phyloP scores from a whole-genome alignment of 768 basidiomycete species.

The Bullera alba region DNA sequence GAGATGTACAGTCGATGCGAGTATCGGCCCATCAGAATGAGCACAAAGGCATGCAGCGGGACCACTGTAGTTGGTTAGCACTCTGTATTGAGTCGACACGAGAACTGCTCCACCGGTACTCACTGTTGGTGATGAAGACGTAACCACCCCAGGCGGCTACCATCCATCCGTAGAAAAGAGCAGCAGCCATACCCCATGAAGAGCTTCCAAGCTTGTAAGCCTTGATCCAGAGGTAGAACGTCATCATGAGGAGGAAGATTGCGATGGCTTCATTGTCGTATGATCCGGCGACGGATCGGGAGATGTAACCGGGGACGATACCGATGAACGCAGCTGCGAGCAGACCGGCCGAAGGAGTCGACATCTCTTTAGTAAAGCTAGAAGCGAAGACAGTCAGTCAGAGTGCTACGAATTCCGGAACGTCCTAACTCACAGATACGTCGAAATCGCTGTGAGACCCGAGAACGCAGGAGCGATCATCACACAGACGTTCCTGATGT shows the following conservation, averaged over 20 bases:
- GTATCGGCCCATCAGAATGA: slow-evolving; percentile 93
- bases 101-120: slow-evolving; percentile 8
- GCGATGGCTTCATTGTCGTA: slow-evolving; percentile 99
- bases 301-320: slow-evolving; percentile 94
- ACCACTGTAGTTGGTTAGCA: slow-evolving; percentile 56
- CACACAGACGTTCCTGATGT: slow-evolving; percentile 95
- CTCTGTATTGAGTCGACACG: background rate
- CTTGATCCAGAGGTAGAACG: slow-evolving; percentile 94
- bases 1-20: slow-evolving; percentile 85
- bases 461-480: slow-evolving; percentile 94
- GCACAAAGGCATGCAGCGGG: slow-evolving; percentile 86
- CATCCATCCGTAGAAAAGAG: slow-evolving; percentile 99
- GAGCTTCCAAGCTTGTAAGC: slow-evolving; percentile 91
- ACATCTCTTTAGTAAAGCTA: slow-evolving; percentile 96
- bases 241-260: slow-evolving; percentile 99
- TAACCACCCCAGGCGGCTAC: slow-evolving; percentile 99
- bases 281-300: slow-evolving; percentile 95
- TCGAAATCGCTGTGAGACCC: slow-evolving; percentile 91
- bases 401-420: background rate
- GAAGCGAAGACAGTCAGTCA: background rate
- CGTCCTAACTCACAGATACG: slow-evolving; percentile 62
- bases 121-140: slow-evolving; percentile 95
- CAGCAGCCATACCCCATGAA: slow-evolving; percentile 79
- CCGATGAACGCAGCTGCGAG: slow-evolving; percentile 96
- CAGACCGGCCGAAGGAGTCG: slow-evolving; percentile 89